Evolutionary conservation across 805 yeast species (phyloP).

Genomic region (Priceomyces castillae): DNA sequence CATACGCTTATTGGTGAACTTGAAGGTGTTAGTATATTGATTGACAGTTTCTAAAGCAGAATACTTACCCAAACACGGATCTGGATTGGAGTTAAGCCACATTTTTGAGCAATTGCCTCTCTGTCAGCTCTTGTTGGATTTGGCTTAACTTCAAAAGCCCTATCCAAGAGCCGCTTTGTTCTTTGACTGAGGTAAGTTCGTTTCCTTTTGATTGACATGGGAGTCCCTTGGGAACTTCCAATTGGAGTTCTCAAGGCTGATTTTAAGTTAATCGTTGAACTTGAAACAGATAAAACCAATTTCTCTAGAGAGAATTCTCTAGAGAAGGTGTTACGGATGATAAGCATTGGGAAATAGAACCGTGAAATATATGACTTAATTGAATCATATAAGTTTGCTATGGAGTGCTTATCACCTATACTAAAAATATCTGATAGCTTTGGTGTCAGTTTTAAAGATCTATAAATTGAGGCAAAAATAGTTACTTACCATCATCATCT

Average conservation of each 20-base stretch:
- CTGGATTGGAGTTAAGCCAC: constrained; percentile 24
- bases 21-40: background rate
- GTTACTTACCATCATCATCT: background rate
- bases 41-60: background rate
- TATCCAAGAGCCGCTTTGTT: constrained; percentile 13
- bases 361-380: background rate
- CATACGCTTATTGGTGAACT: constrained; percentile 6
- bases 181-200: background rate
- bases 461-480: no score
- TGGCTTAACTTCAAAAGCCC: constrained; percentile 12
- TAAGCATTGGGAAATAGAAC: background rate
- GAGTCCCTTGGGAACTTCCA: background rate
- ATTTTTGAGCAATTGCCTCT: constrained; percentile 23
- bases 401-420: background rate
- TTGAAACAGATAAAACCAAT: background rate
- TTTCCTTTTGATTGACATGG: background rate
- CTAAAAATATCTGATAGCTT: constrained; percentile 1
- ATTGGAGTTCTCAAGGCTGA: background rate
- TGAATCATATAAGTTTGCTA: constrained; percentile 4
- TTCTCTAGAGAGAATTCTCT: background rate
- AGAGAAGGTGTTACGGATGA: background rate
- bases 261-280: background rate
- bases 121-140: constrained; percentile 27
- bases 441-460: constrained; percentile 3
- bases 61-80: constrained; percentile 34